Base-by-base conservation (phyloP, 805 yeast species). In the Barnettozyma californica region DNA sequence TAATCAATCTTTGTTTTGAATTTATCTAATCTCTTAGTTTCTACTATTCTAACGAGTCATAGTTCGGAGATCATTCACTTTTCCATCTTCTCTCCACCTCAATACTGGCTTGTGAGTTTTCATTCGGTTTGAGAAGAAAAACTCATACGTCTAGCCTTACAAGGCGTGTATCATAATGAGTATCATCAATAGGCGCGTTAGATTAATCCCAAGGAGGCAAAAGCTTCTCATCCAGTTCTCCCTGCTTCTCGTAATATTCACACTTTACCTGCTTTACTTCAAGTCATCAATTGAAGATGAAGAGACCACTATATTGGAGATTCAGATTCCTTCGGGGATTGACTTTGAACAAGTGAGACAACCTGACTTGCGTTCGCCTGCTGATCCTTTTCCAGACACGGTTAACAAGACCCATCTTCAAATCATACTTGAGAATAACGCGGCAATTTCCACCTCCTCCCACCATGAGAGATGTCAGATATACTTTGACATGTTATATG, bases 401-500 rank as follows among this genome's bases (percentile, higher is more conserved):
- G 33, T 29, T 7, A 13, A 7, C 14, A 29, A 14, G 33, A 29
- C 33, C 7, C 33, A 9, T 29, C 33, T 29, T 29, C 33, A 29
- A 29, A n/a, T 29, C 14, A 29, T 29, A 9, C n/a, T 29, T 13
- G 33, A 29, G 14, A 11, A 16, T 8, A 29, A 29, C 21, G 6
- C 8, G 18, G 9, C 21, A 18, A 5, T 16, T 9, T 16, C 38
- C 13, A 16, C 38, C 3, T 16, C 21, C 14, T 19, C 21, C 5
- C 38, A 16, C 33, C 13, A 35, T 35, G 21, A 64, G 16, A 59
- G 60, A 39, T 68, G 71, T 38, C 46, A 57, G 23, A 41, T 58
- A 1, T 68, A 66, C 54, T 68, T 68, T 47, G 51, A 56, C 18
- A 56, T 55, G 36, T 52, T 67, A 14, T 46, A 59, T 35, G 41